Percentiles rank a stretch among this genome's conserved stretches.
phyloP scores from a whole-genome alignment of 2,329 filamentous ascomycete species.

The Colletotrichum phormii region DNA sequence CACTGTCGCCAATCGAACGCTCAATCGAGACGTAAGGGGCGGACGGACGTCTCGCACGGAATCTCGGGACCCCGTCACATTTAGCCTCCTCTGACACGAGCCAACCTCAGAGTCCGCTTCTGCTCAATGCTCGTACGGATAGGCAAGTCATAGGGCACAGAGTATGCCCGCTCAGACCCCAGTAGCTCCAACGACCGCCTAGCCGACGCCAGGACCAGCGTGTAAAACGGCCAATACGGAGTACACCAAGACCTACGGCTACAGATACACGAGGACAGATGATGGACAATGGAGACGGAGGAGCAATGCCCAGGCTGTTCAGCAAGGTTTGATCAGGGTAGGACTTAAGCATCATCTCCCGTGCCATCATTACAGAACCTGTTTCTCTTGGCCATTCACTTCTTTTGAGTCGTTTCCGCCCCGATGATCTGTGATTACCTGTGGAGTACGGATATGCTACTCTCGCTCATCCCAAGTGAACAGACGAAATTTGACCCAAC shows the following conservation, averaged over 20 bases:
- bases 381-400: not conserved
- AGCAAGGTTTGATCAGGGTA: not conserved
- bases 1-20: not conserved
- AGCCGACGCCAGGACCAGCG: not conserved
- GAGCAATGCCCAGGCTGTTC: not conserved
- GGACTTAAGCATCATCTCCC: slow-evolving; percentile 28
- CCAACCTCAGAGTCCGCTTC: slow-evolving; percentile 8
- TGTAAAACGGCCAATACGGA: not conserved
- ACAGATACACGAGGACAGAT: not conserved
- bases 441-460: slow-evolving; percentile 15
- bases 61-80: slow-evolving; percentile 16
- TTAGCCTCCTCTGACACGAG: slow-evolving; percentile 24
- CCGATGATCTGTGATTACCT: slow-evolving; percentile 28
- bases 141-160: not conserved
- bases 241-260: too few relatives aligned
- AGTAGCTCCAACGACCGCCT: not conserved
- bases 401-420: not conserved
- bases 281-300: not conserved
- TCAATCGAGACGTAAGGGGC: not conserved
- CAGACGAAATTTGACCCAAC: slow-evolving; percentile 14
- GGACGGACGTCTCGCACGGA: slow-evolving; percentile 13
- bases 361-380: not conserved
- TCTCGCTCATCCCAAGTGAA: slow-evolving; percentile 28
- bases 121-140: not conserved
- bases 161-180: slow-evolving; percentile 17